Base-by-base conservation (phyloP, 768 basidiomycete species). In the Suillus brevipes region DNA sequence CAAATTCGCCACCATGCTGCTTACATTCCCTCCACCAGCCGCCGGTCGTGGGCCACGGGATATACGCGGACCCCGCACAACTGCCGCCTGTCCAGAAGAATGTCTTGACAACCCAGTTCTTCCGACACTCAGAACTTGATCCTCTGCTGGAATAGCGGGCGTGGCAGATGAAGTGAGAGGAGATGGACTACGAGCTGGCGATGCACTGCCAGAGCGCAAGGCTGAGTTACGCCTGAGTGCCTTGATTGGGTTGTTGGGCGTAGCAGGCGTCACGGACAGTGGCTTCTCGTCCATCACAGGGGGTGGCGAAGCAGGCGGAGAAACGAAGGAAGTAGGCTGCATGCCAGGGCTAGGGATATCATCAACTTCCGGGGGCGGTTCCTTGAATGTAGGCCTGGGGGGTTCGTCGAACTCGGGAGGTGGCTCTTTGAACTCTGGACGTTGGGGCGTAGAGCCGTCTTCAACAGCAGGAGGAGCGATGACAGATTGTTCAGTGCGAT, bases 371-470 rank as follows among this genome's bases (percentile, higher is more conserved):
- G 86, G 85, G 31, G 86, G 84, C 9, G 88, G 89, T 62, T 87
- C 87, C 70, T 81, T 89, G 75, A 89, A 91, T 0, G 73, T 64
- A 6, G 88, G 88, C 40, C 79, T 78, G 4, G 74, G 67, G 20
- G 78, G 73, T 60, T 72, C 73, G 16, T 77, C 76, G 8, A 50
- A 63, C 60, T 77, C 77, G 6, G 86, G 85, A 38, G 85, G 84
- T 13, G 89, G 89, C 65, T 88, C 87, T 70, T 83, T 89, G 76
- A 89, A 91, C 1, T 71, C 61, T 0, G 88, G 88, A 25, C 79
- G 79, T 14, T 70, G 70, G 38, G 75, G 74, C 34, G 18, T 43
- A 56, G 37, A 53, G 9, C 67, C 65, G 36, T 71, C 68, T 25
- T 77, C 69, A 34, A 58, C 49, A 13, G 55, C 37, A 25, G 66